Percentiles rank a stretch among this genome's conserved stretches.
Conservation (phyloP, 306 rosid species). For the Trichosanthes cucumerina region DNA sequence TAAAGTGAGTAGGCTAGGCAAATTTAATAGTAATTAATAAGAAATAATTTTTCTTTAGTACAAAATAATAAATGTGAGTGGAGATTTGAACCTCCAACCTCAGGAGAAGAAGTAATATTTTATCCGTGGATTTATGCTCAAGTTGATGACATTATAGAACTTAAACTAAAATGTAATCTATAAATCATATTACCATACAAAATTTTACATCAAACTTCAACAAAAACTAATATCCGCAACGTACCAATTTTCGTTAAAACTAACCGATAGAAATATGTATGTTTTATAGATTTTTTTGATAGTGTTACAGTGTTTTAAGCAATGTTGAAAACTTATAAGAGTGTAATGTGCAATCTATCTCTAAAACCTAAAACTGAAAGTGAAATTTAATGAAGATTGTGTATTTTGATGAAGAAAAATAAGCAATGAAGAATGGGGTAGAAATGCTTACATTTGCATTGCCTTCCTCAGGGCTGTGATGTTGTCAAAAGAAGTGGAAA, state of each 20-base stretch:
- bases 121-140: not conserved
- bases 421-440: not conserved
- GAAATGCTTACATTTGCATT: slow-evolving; percentile 27
- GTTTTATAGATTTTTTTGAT: no score
- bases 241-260: no score
- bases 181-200: not conserved
- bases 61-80: no score
- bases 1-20: not conserved
- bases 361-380: not conserved
- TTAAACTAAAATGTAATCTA: not conserved
- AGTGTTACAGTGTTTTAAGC: not conserved
- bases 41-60: no score
- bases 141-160: not conserved
- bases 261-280: no score
- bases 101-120: not conserved
- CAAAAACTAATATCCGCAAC: no score
- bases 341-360: not conserved
- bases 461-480: slow-evolving; percentile 35
- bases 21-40: not conserved
- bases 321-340: not conserved
- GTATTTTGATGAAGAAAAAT: not conserved
- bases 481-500: slow-evolving; percentile 26
- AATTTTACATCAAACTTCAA: no score
- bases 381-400: not conserved
- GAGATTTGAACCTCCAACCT: not conserved